Base-by-base conservation (phyloP, 164 flowering plant genomes). In the Nelumbo lutea region DNA sequence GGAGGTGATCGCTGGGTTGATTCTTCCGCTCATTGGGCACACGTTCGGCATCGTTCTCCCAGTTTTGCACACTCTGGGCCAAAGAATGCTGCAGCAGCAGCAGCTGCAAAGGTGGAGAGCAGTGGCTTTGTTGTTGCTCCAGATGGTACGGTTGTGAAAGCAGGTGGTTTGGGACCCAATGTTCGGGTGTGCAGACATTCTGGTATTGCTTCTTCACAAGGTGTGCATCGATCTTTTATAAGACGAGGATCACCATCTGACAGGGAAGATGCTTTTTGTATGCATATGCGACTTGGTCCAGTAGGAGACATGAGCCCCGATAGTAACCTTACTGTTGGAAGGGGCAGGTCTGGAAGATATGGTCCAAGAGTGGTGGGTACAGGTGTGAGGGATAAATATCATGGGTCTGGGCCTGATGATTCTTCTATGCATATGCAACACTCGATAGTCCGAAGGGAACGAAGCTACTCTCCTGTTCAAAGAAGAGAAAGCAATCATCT, bases 391-490 rank as follows among this genome's bases (percentile, higher is more conserved):
- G 86, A 78, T 62, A 78, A 83, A 58, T 77, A 69, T 42, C 67
- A 66, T 65, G 79, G 80, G 3, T 70, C 75, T 52, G 55, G 48
- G 42, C 70, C 65, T 65, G 77, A 78, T 66, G 78, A 71, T 51
- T 66, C 76, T 68, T 73, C 80, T 45, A 65, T 57, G 43, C 76
- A 59, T 7, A 64, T 65, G 64, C 72, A 74, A 4, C 73, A 76
- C 47, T 72, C 76, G 67, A 44, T 78, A 42, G 9, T 73, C 72
- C 72, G 76, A 59, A 78, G 85, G 67, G 85, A 83, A 9, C 60
- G 71, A 52, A 81, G 83, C 72, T 79, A 78, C 72, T 84, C 85
- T 66, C 85, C 90, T 4, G 50, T 42, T 67, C 70, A 68, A 39
- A 76, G 80, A 70, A 70, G 71, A 64, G 76, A 76, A n/a, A 64